Conservation (phyloP, 2,329 filamentous ascomycete species). For the Ophiostoma quercus region DNA sequence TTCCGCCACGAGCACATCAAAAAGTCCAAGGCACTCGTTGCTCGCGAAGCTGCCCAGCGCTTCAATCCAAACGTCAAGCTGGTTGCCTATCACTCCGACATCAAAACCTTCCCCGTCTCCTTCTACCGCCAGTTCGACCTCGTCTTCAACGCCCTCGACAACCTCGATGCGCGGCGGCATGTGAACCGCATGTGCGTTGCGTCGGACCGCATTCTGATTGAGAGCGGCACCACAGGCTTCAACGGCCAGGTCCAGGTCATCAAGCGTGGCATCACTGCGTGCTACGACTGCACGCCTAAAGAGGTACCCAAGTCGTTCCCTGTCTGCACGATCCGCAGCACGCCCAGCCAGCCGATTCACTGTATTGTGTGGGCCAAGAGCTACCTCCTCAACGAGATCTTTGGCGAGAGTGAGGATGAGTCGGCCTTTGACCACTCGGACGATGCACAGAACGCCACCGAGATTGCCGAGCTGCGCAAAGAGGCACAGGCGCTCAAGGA, state of each 20-base stretch:
- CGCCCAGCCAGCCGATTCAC: constrained; percentile 92
- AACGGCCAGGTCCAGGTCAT: constrained; percentile 98
- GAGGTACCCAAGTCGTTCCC: constrained; percentile 88
- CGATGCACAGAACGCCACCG: constrained; percentile 74
- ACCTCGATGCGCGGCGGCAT: constrained; percentile 85
- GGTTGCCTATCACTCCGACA: constrained; percentile 86
- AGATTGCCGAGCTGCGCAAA: constrained; percentile 80
- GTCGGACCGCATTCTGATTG: constrained; percentile 82
- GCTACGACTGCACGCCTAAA: constrained; percentile 92
- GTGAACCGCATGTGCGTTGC: constrained; percentile 97
- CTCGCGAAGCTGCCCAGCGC: constrained; percentile 67
- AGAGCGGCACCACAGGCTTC: constrained; percentile 96
- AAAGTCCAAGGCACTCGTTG: constrained; percentile 84
- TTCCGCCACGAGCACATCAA: constrained; percentile 97
- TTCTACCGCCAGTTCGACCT: constrained; percentile 82
- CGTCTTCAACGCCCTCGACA: constrained; percentile 96
- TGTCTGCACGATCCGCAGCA: constrained; percentile 95
- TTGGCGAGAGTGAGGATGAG: constrained; percentile 85
- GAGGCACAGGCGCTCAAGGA: constrained; percentile 79
- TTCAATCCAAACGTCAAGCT: constrained; percentile 89
- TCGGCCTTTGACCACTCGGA: constrained; percentile 72
- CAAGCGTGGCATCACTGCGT: constrained; percentile 84
- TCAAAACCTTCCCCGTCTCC: constrained; percentile 86
- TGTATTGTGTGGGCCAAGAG: constrained; percentile 99
- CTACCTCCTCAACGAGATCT: constrained; percentile 91